phyloP scores from a whole-genome alignment of 2,329 filamentous ascomycete species.

The Cordyceps farinosa region DNA sequence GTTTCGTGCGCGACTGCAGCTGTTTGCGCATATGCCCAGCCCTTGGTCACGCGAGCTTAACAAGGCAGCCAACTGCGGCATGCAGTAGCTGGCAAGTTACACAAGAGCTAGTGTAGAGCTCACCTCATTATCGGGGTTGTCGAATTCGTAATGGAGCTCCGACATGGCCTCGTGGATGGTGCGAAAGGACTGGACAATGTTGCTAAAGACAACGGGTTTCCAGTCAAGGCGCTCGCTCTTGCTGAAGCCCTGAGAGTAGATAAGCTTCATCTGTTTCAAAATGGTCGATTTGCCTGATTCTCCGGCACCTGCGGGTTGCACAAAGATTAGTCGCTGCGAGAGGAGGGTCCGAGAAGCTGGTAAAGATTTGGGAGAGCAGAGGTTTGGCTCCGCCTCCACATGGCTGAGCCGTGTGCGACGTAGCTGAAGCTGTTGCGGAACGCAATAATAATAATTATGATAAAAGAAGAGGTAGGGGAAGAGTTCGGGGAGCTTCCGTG shows the following conservation, averaged over 20 bases:
- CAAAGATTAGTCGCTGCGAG: constrained; percentile 27
- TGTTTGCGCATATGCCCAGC: neutral
- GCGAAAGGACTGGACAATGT: constrained; percentile 88
- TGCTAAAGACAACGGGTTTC: constrained; percentile 93
- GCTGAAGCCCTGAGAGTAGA: constrained; percentile 89
- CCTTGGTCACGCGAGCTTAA: neutral
- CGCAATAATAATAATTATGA: constrained; percentile 11
- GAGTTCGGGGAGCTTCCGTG: neutral
- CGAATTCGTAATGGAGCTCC: constrained; percentile 75
- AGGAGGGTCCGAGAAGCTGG: neutral
- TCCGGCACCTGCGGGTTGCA: constrained; percentile 67
- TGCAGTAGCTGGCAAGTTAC: neutral
- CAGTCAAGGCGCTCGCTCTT: constrained; percentile 88
- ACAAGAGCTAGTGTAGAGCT: constrained; percentile 27
- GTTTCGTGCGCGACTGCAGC: constrained; percentile 5
- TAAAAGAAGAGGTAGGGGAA: neutral
- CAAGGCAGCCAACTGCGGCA: neutral
- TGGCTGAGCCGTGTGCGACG: constrained; percentile 19
- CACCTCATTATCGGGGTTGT: constrained; percentile 76
- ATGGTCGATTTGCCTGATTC: constrained; percentile 92
- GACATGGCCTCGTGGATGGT: constrained; percentile 89
- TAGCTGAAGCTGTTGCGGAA: constrained; percentile 4
- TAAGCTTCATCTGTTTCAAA: constrained; percentile 98
- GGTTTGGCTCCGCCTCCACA: constrained; percentile 3
- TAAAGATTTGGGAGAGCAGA: constrained; percentile 1